These are phyloP conservation scores for Prunus fruticosa DNA, from an alignment of 306 rosid species.

Conservation along the genomic window DNA sequence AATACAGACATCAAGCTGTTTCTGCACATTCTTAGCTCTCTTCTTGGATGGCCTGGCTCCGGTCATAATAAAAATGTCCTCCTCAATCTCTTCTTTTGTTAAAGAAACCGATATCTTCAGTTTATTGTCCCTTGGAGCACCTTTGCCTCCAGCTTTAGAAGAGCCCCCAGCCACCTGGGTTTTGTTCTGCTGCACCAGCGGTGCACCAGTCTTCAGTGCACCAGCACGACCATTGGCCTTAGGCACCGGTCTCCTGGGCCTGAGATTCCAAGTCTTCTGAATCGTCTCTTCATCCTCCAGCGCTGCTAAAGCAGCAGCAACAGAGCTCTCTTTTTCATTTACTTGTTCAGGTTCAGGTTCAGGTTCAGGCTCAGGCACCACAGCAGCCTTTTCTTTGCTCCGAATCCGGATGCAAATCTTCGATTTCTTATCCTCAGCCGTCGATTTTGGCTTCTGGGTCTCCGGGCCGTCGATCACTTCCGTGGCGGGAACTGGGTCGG, in stretches of 20 bases:
- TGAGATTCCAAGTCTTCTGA: slow-evolving; percentile 33
- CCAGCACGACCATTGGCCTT: slow-evolving; percentile 8
- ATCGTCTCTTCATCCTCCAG: not conserved
- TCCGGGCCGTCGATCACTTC: not conserved
- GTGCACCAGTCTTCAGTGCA: not conserved
- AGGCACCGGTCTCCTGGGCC: slow-evolving; percentile 29
- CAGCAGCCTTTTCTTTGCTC: not conserved
- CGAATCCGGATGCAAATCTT: slow-evolving; percentile 13
- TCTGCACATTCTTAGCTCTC: slow-evolving; percentile 26
- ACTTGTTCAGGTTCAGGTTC: not conserved
- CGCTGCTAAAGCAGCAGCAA: not conserved
- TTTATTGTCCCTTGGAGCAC: not conserved
- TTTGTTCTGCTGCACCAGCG: not conserved
- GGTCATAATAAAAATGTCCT: slow-evolving; percentile 30
- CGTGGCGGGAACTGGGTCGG: not conserved
- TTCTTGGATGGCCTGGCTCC: slow-evolving; percentile 29
- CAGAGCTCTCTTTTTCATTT: not conserved
- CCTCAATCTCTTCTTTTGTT: slow-evolving; percentile 34
- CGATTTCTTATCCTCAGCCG: not conserved
- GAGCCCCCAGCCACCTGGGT: not conserved
- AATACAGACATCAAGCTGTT: slow-evolving; percentile 30
- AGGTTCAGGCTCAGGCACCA: not conserved
- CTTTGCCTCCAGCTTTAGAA: not conserved
- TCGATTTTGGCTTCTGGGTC: not conserved
- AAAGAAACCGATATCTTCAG: slow-evolving; percentile 2